These are phyloP conservation scores for Akanthomyces muscarius DNA, from an alignment of 2,329 filamentous ascomycete species.

Conservation along the genomic window DNA sequence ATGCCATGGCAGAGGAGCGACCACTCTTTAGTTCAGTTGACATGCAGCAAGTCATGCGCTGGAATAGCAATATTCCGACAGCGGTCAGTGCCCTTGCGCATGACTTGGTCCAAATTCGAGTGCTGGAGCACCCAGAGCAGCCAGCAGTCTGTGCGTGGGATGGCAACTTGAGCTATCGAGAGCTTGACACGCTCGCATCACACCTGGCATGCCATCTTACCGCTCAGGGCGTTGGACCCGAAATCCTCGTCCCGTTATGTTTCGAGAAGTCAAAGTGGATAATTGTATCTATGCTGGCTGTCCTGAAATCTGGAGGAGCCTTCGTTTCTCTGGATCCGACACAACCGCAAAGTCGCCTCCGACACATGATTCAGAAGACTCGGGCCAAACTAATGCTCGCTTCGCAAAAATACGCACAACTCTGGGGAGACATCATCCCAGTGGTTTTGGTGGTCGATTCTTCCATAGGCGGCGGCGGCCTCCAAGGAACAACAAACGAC, in stretches of 20 bases:
- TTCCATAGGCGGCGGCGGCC: not conserved
- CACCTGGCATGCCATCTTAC: not conserved
- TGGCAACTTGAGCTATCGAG: not conserved
- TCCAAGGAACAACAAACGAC: not conserved
- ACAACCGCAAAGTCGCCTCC: not conserved
- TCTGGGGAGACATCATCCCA: not conserved
- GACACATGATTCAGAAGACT: not conserved
- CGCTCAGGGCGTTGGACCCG: not conserved
- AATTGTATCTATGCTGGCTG: not conserved
- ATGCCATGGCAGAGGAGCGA: too few relatives aligned
- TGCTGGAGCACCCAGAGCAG: too few relatives aligned
- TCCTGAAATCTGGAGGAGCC: not conserved
- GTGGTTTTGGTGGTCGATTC: not conserved
- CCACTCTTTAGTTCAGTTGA: too few relatives aligned
- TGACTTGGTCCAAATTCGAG: too few relatives aligned
- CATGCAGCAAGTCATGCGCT: too few relatives aligned
- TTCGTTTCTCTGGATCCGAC: not conserved
- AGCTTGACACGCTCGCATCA: not conserved
- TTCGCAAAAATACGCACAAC: conserved; percentile 3
- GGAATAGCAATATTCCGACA: too few relatives aligned
- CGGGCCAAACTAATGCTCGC: conserved; percentile 24
- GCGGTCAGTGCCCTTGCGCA: too few relatives aligned
- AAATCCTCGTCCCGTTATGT: not conserved
- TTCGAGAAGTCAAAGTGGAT: not conserved
- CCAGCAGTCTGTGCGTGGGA: not conserved